phyloP scores from a whole-genome alignment of 768 basidiomycete species.

The Boletellus ananas region DNA sequence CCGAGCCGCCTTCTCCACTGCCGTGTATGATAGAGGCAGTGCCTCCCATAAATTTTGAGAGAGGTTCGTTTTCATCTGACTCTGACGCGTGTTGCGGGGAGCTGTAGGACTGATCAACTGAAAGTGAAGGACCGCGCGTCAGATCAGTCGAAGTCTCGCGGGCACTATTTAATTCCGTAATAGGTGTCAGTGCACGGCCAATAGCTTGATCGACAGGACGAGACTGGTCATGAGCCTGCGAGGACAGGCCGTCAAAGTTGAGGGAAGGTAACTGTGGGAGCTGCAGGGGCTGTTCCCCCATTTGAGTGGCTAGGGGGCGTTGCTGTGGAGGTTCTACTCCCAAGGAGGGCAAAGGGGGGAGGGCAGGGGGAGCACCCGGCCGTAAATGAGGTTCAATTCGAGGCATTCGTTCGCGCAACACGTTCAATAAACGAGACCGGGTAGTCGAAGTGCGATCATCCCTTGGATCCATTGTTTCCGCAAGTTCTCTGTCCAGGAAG shows the following conservation, averaged over 20 bases:
- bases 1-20: slow-evolving; percentile 9
- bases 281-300: slow-evolving; percentile 6
- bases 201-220: slow-evolving; percentile 20
- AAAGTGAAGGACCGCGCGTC: slow-evolving; percentile 13
- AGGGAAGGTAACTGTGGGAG: slow-evolving; percentile 60
- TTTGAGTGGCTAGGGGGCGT: slow-evolving; percentile 23
- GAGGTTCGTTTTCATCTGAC: slow-evolving; percentile 27
- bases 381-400: slow-evolving; percentile 25
- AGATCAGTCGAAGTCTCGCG: slow-evolving; percentile 27
- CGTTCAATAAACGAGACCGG: slow-evolving; percentile 56
- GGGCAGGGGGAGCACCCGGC: slow-evolving; percentile 9
- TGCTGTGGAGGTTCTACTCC: slow-evolving; percentile 20
- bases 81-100: slow-evolving; percentile 13
- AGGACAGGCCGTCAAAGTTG: slow-evolving; percentile 37
- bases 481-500: slow-evolving; percentile 83
- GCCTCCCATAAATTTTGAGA: slow-evolving; percentile 12
- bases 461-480: slow-evolving; percentile 71
- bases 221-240: slow-evolving; percentile 8
- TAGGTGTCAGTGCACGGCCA: slow-evolving; percentile 53
- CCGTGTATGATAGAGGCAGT: slow-evolving; percentile 22
- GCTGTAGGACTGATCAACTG: slow-evolving; percentile 16
- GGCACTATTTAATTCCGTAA: slow-evolving; percentile 50
- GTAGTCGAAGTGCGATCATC: slow-evolving; percentile 74
- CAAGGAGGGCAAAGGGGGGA: slow-evolving; percentile 17
- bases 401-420: slow-evolving; percentile 64